phyloP scores from a whole-genome alignment of 2,329 filamentous ascomycete genomes.

The Tympanopsis confertula region DNA sequence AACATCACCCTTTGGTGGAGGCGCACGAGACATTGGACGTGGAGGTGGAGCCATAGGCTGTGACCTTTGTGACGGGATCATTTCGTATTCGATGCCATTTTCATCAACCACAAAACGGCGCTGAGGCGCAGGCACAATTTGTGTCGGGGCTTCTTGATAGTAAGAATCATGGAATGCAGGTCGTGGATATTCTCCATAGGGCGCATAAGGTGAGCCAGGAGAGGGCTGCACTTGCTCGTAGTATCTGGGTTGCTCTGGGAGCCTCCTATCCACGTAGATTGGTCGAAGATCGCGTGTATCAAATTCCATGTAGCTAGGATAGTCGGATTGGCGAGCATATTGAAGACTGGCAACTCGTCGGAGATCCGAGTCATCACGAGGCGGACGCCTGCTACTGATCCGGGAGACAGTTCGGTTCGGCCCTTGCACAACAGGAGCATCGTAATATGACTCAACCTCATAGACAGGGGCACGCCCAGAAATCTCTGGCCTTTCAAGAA shows the following conservation, averaged over 20 bases:
- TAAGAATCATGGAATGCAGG: background rate
- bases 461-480: slow-evolving; percentile 15
- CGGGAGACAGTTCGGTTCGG: slow-evolving; percentile 24
- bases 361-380: slow-evolving; percentile 27
- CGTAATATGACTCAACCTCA: slow-evolving; percentile 2
- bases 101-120: slow-evolving; percentile 70
- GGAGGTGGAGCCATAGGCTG: too few species aligned
- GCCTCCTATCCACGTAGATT: slow-evolving; percentile 9
- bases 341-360: slow-evolving; percentile 32
- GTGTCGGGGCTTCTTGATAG: background rate
- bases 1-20: too few species aligned
- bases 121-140: slow-evolving; percentile 29
- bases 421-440: slow-evolving; percentile 12
- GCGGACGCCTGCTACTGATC: slow-evolving; percentile 14
- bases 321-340: slow-evolving; percentile 26
- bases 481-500: slow-evolving; percentile 18
- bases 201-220: slow-evolving; percentile 10
- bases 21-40: too few species aligned
- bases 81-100: slow-evolving; percentile 68
- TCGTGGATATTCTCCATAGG: background rate
- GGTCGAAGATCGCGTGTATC: slow-evolving; percentile 21
- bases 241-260: slow-evolving; percentile 18
- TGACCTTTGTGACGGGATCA: slow-evolving; percentile 39
- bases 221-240: slow-evolving; percentile 20
- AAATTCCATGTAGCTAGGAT: slow-evolving; percentile 28